Base-by-base conservation (phyloP, 2,329 filamentous ascomycete species). In the Aspergillus tamarii region DNA sequence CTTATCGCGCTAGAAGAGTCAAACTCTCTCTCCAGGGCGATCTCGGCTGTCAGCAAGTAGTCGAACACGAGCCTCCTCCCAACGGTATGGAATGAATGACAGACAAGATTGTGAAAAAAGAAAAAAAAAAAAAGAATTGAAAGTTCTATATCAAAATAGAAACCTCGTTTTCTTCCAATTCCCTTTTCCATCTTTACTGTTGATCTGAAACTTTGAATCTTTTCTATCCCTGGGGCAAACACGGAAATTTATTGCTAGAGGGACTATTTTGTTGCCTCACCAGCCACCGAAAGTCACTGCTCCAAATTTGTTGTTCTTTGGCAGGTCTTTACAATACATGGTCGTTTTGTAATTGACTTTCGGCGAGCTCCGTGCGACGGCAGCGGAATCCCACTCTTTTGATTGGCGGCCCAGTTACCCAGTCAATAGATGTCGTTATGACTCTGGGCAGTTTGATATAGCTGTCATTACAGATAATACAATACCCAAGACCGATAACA, bases 291-390 rank as follows among this genome's bases (percentile, higher is more conserved):
- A 28, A 28, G 21, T 48, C 23, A 52, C 46, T 26, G 26, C 59
- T 60, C 39, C 34, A 50, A 36, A 34, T 19, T 21, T 11, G 28
- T 32, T 43, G 28, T 32, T 43, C 28, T 32, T 21, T 58, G 39
- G 21, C 32, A 36, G 39, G 14, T 12, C n/a, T 16, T 61, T 61
- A 61, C 63, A 65, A 60, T 60, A 63, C 61, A n/a, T 34, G 60
- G 36, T 55, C 26, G 39, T 52, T 53, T 54, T 43, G 63, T 54
- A 63, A 63, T 61, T 60, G 62, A 56, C 48, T 65, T 63, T 62
- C 62, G 57, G 57, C 45, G 63, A 63, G 61, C 57, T 57, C 63
- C 63, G 63, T 63, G 60, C 61, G 63, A 58, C 50, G 57, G 54
- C 57, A 52, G 30, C 53, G 41, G 21, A 21, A 43, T 63, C 34